Conservation (phyloP, 257 asterid species). For the Solanum phureja region DNA sequence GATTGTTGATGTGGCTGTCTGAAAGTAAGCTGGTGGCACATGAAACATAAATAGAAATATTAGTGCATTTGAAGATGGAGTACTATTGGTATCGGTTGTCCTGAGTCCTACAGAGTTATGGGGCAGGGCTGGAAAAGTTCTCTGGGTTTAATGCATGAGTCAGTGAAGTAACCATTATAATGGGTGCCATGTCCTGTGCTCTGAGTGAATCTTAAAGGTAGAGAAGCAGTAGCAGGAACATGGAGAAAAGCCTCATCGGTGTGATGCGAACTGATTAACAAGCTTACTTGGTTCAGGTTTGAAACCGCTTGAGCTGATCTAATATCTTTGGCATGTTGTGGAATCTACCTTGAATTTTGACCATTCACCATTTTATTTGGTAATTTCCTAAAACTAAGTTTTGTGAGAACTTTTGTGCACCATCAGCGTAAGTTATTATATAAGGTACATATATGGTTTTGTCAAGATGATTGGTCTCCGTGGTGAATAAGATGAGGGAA, state of each 20-base stretch:
- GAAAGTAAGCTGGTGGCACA: background rate
- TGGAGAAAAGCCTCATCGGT: background rate
- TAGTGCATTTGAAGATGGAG: background rate
- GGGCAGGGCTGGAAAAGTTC: background rate
- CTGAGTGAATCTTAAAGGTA: background rate
- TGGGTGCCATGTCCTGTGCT: background rate
- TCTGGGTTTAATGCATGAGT: background rate
- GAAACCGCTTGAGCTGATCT: background rate
- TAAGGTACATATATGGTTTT: background rate
- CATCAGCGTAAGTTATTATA: background rate
- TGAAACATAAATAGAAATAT: background rate
- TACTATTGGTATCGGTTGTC: background rate
- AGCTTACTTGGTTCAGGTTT: background rate
- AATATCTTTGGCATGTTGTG: background rate
- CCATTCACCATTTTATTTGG: background rate
- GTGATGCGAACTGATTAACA: background rate
- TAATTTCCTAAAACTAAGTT: background rate
- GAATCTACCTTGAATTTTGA: background rate
- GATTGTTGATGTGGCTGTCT: background rate
- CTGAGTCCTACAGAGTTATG: background rate
- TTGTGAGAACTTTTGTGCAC: background rate
- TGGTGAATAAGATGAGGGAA: background rate
- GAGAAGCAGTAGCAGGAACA: background rate
- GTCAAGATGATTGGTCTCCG: background rate
- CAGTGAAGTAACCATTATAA: background rate